Conservation (phyloP, 106 monocot genomes). For the Allium cepa region DNA sequence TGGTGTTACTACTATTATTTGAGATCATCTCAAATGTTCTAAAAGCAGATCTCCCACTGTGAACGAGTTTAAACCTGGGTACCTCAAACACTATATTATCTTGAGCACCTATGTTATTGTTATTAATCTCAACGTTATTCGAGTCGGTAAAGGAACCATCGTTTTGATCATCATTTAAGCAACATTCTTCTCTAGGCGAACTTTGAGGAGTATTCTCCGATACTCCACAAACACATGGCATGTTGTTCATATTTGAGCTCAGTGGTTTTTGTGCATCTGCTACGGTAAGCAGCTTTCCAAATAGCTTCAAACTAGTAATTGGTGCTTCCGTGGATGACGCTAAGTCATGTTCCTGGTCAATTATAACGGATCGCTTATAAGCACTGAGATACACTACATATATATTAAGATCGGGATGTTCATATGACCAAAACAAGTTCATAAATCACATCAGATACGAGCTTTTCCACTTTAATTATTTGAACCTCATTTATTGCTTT, state of each 20-base stretch:
- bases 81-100: neutral
- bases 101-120: neutral
- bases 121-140: neutral
- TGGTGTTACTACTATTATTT: neutral
- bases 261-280: conserved; percentile 10
- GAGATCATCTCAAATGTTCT: neutral
- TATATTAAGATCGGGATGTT: too few relatives aligned
- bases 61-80: neutral
- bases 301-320: conserved; percentile 46
- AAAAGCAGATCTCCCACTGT: conserved; percentile 1
- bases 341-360: conserved; percentile 18
- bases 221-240: neutral
- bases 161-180: neutral
- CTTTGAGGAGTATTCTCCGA: too few relatives aligned
- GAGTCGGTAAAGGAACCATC: neutral
- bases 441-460: too few relatives aligned
- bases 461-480: too few relatives aligned
- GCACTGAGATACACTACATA: too few relatives aligned
- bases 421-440: too few relatives aligned
- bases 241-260: neutral
- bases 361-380: too few relatives aligned
- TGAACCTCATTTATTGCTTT: too few relatives aligned
- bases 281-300: conserved; percentile 59
- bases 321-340: conserved; percentile 12
- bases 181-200: too few relatives aligned